Conservation (phyloP, 2,329 filamentous ascomycete genomes). For the Diaporthe aspalathi region DNA sequence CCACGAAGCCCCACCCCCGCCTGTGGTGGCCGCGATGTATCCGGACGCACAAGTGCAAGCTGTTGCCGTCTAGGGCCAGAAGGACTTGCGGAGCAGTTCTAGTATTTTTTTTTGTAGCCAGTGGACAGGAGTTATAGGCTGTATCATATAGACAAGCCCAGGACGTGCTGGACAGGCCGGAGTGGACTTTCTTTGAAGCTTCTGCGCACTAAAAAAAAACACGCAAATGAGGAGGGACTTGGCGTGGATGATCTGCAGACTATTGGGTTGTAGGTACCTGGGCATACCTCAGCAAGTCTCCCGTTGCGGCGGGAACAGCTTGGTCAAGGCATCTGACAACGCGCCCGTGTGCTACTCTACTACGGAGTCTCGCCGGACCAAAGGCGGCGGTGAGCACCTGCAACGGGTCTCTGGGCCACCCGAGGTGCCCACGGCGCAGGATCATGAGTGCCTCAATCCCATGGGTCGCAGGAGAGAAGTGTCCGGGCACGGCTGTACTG, state of each 20-base stretch:
- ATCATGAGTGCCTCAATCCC: conserved; percentile 7
- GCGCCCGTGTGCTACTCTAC: too few relatives aligned
- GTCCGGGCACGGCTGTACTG: conserved; percentile 11
- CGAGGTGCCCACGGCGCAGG: neutral
- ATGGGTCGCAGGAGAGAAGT: neutral
- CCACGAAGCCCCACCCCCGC: conserved; percentile 9
- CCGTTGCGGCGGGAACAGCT: conserved; percentile 3
- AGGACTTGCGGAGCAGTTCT: neutral
- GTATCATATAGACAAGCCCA: conserved; percentile 2
- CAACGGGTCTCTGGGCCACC: neutral
- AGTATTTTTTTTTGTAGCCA: neutral
- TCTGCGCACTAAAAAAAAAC: conserved; percentile 5
- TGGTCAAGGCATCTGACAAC: neutral
- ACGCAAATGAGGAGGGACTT: conserved; percentile 2
- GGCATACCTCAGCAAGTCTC: conserved; percentile 7
- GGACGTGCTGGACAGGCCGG: neutral
- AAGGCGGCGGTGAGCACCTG: conserved; percentile 16
- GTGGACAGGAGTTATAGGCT: neutral
- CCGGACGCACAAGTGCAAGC: neutral
- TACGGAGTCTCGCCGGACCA: neutral
- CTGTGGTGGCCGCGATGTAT: conserved; percentile 3
- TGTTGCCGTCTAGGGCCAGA: neutral
- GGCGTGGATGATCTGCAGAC: conserved; percentile 24
- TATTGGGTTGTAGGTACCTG: neutral
- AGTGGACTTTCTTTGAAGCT: neutral